A percentile compares a stretch with the other conserved stretches of the same genome.
These are phyloP conservation scores for Aspergillus wentii DNA, from an alignment of 495 filamentous ascomycete species.

Conservation along the genomic window DNA sequence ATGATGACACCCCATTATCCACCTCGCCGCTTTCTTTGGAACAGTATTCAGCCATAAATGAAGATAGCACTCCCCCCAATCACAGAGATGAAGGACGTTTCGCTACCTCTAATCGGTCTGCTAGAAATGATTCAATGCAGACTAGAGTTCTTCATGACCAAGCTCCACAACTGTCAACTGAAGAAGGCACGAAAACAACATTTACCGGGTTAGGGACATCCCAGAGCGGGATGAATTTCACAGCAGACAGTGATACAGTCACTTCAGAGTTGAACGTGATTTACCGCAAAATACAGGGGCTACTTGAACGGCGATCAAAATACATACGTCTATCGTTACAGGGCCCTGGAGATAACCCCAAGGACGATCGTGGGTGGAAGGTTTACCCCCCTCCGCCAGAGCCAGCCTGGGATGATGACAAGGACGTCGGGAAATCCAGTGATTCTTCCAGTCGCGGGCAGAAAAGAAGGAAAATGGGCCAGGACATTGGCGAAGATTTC, in stretches of 20 bases:
- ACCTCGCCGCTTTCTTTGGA: background rate
- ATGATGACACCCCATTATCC: background rate
- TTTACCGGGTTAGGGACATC: conserved; percentile 47
- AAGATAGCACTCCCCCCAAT: background rate
- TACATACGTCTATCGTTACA: conserved; percentile 89
- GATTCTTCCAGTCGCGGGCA: conserved; percentile 9
- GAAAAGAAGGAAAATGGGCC: conserved; percentile 76
- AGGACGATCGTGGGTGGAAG: conserved; percentile 75
- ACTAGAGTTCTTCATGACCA: too few species aligned
- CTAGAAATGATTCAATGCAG: too few species aligned
- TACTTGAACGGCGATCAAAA: conserved; percentile 80
- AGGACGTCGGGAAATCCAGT: conserved; percentile 28
- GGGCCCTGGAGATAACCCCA: conserved; percentile 73
- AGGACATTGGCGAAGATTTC: conserved; percentile 90
- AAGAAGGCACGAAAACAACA: conserved; percentile 46
- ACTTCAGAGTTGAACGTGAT: conserved; percentile 77
- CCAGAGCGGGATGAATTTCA: conserved; percentile 37
- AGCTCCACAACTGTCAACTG: conserved; percentile 37
- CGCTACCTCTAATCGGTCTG: background rate
- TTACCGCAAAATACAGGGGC: conserved; percentile 78
- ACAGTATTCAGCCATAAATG: too few species aligned
- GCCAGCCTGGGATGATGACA: conserved; percentile 79
- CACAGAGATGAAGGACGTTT: background rate
- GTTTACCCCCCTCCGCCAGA: conserved; percentile 90
- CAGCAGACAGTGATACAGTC: conserved; percentile 61